Base-by-base conservation (phyloP, 1,139 yeast species). In the Hanseniaspora gamundiae region DNA sequence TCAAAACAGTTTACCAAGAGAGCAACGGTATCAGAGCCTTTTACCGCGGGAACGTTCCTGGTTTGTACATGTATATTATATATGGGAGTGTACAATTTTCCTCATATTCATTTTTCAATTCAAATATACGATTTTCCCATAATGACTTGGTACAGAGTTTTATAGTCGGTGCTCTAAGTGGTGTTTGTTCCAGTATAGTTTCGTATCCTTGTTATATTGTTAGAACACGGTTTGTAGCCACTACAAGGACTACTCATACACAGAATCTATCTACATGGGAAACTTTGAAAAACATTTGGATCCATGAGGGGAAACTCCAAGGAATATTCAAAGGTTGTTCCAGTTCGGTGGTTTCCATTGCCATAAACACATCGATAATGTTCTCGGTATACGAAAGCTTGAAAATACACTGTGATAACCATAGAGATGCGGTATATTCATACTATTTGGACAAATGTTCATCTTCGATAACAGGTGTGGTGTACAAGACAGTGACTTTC, bases 21-120 rank as follows among this genome's bases (percentile, higher is more conserved):
- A 17, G 33, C 14, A 24, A 35, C 39, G 42, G 26, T 20, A 24
- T 21, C 11, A 10, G 47, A 31, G 30, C 26, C 0, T 68, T 91
- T 20, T 91, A 97, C 97, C 88, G 87, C 60, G 98, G 98, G 1
- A 91, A 91, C 59, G 74, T 85, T 0, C 95, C 98, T 0, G 98
- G 97, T 0, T 88, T 86, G 52, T 62, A 78, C 38, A 73, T 91
- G 76, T 91, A 91, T 57, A 69, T 91, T 16, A 52, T 83, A 20
- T 91, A 91, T 55, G 95, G 97, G 11, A 87, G 85, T 1, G 67
- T 76, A 1, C 97, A 91, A 59, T 91, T 91, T 62, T 69, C 91
- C 1, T 66, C 86, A 1, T 86, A 81, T 58, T 68, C 85, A 1
- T 58, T 69, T 1, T 61, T 78, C 36, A 81, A 79, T 57, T 28